A percentile compares a stretch with the other conserved stretches of the same genome.
Conservation (phyloP, 2,329 filamentous ascomycete genomes). For the Ceratocystis eucalypticola region DNA sequence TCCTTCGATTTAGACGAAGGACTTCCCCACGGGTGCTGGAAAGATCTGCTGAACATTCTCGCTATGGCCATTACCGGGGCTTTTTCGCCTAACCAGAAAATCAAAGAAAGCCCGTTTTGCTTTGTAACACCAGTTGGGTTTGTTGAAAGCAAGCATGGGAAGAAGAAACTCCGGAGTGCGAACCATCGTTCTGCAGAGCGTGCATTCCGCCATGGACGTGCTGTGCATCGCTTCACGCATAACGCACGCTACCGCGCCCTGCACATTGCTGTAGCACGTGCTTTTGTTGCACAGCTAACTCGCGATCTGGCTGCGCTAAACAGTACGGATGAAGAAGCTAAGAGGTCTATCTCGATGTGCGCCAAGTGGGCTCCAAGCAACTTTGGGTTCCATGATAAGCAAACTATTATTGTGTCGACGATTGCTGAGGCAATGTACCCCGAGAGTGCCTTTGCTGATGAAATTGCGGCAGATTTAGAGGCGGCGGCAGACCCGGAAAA, state of each 20-base stretch:
- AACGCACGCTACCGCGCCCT: conserved; percentile 38
- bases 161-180: not conserved
- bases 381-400: conserved; percentile 42
- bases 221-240: conserved; percentile 30
- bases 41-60: conserved; percentile 45
- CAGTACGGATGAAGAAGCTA: conserved; percentile 29
- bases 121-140: not conserved
- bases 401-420: conserved; percentile 42
- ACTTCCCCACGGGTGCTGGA: conserved; percentile 48
- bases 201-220: conserved; percentile 30
- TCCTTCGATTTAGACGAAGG: conserved; percentile 30
- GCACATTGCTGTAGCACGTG: conserved; percentile 38
- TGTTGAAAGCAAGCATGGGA: not conserved
- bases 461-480: conserved; percentile 26
- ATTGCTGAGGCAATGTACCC: conserved; percentile 44
- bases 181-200: conserved; percentile 15
- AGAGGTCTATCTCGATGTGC: conserved; percentile 38
- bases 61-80: conserved; percentile 35
- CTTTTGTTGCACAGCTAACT: conserved; percentile 43
- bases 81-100: not conserved
- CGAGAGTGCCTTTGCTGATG: conserved; percentile 24
- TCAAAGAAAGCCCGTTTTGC: not conserved
- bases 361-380: conserved; percentile 48
- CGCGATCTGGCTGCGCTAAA: conserved; percentile 33
- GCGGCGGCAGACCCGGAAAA: conserved; percentile 8